These are phyloP conservation scores for Acanthochlamys bracteata DNA, from an alignment of 106 monocot genomes.

Conservation along the genomic window DNA sequence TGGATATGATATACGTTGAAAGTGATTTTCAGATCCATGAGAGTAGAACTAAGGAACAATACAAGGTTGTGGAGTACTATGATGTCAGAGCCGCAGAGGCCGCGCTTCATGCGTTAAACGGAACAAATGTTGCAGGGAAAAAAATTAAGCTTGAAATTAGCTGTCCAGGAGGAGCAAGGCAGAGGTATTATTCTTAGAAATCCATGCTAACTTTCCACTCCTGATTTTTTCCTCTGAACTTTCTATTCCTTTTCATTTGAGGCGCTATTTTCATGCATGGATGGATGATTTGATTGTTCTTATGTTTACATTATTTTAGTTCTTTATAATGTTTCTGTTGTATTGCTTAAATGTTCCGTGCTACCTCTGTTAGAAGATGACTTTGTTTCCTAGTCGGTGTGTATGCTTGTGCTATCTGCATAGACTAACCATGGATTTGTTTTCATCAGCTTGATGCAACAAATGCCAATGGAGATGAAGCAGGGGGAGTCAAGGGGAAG, in stretches of 20 bases:
- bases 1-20: no score
- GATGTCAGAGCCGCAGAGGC: conserved; percentile 18
- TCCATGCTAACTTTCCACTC: background rate
- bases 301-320: background rate
- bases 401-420: background rate
- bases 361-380: background rate
- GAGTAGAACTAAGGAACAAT: conserved; percentile 10
- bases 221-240: background rate
- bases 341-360: background rate
- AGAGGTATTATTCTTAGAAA: conserved; percentile 7
- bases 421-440: background rate
- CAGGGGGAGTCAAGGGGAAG: background rate
- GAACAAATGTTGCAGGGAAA: conserved; percentile 10
- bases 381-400: background rate
- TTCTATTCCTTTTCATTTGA: background rate
- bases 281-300: background rate
- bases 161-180: conserved; percentile 15
- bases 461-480: background rate
- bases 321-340: background rate
- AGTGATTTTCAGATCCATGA: conserved; percentile 6
- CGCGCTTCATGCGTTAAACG: conserved; percentile 14
- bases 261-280: background rate
- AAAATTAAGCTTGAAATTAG: conserved; percentile 13
- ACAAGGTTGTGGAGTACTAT: conserved; percentile 16
- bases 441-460: background rate